Evolutionary conservation across 129 eudicot species (phyloP).

Genomic region (Oenanthe sinensis): DNA sequence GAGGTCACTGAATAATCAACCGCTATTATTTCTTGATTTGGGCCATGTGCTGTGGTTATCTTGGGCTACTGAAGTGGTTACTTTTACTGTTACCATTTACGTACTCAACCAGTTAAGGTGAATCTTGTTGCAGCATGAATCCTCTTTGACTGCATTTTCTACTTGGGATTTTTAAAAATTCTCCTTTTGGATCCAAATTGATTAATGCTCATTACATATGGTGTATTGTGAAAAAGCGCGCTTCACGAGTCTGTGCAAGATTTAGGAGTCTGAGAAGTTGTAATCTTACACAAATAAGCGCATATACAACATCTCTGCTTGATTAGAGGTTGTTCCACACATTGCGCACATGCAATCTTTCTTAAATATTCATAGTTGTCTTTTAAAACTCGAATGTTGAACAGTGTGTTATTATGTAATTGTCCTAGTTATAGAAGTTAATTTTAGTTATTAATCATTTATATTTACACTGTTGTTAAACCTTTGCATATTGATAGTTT

Average conservation of each 20-base stretch:
- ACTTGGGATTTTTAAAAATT: neutral
- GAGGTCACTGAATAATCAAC: constrained; percentile 23
- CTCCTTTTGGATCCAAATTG: neutral
- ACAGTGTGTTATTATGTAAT: neutral
- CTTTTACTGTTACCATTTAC: neutral
- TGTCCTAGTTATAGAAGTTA: neutral
- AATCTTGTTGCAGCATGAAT: neutral
- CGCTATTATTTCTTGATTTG: neutral
- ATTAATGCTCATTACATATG: neutral
- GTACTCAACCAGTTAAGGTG: neutral
- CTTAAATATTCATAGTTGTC: neutral
- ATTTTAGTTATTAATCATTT: neutral
- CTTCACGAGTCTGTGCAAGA: neutral
- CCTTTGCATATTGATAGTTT: neutral
- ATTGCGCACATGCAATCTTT: neutral
- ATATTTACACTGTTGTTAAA: neutral
- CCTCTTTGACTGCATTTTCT: neutral
- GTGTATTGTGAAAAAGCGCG: neutral
- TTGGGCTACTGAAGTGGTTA: neutral
- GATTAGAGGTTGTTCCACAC: neutral
- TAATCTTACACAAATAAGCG: neutral
- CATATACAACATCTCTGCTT: neutral
- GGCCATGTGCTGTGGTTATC: neutral
- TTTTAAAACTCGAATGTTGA: neutral
- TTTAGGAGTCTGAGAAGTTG: neutral